phyloP scores from a whole-genome alignment of 176 grass and related monocot species.

The Dactylis glomerata region DNA sequence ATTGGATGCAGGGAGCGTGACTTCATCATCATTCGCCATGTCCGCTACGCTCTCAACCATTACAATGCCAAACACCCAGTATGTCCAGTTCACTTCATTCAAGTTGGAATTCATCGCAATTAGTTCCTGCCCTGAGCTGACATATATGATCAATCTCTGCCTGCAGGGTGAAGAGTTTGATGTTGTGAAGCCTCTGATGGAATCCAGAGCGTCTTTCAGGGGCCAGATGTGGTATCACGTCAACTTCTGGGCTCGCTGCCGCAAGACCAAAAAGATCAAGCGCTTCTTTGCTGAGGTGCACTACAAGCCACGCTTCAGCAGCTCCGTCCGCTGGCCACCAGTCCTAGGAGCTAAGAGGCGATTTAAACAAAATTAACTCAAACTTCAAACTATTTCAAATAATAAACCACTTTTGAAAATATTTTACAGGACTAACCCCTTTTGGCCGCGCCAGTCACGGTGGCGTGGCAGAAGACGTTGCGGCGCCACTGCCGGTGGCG shows the following conservation, averaged over 20 bases:
- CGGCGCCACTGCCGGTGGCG: too few relatives aligned
- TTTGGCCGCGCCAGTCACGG: too few relatives aligned
- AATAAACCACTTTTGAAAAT: too few relatives aligned
- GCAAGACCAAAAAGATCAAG: slow-evolving; percentile 17
- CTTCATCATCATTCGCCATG: background rate
- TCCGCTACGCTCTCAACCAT: background rate
- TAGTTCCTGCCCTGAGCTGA: background rate
- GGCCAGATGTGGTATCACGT: slow-evolving; percentile 9
- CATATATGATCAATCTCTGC: background rate
- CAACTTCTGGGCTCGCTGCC: slow-evolving; percentile 38
- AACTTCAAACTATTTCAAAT: too few relatives aligned
- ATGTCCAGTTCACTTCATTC: background rate
- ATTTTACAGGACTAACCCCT: too few relatives aligned
- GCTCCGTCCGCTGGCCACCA: too few relatives aligned
- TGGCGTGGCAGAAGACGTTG: too few relatives aligned
- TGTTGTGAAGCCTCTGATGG: slow-evolving; percentile 17
- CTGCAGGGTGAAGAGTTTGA: slow-evolving; percentile 27
- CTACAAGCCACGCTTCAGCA: background rate
- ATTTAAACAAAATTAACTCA: too few relatives aligned
- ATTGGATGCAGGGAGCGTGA: slow-evolving; percentile 1
- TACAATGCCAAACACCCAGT: slow-evolving; percentile 29
- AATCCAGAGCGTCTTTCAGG: background rate
- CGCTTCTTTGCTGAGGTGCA: slow-evolving; percentile 30
- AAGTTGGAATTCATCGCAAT: background rate
- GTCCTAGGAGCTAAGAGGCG: too few relatives aligned